Base-by-base conservation (phyloP, 345 rosid genomes). In the Corchorus capsularis region DNA sequence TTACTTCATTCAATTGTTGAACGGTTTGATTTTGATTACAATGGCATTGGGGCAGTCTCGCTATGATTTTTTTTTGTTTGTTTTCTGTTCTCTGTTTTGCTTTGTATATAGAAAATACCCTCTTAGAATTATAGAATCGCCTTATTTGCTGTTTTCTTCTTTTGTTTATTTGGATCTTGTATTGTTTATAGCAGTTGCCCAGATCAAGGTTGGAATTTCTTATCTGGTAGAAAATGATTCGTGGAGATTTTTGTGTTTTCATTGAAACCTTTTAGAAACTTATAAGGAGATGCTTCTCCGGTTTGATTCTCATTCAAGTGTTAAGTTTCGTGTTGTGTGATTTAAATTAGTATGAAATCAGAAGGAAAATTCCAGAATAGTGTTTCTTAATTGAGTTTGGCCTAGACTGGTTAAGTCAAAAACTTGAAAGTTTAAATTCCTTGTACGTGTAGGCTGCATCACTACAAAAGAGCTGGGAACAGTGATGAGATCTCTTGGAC, bases 381-480 rank as follows among this genome's bases (percentile, higher is more conserved):
- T 64, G 34, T 0, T 64, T 64, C 16, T 4, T 14, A 41, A 64
- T 49, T 41, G 14, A 5, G 6, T n/a, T 64, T n/a, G 49, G 14
- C 8, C 27, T 63, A 39, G 27, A 17, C 1, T 61, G 64, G 64
- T 14, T 61, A 32, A 1, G 64, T 61, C 34, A 7, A 2, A 62
- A 15, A 34, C 1, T 34, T 61, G 14, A 62, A 32, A 35, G 11
- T 6, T 35, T 61, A 10, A 61, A 27, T 27, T 27, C 8, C 35
- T 55, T 5, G 13, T 27, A 20, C 43, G 52, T 45, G 17, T 45
- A 65, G 70, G 70, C 12, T 65, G 70, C 53, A 65, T 65, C 70
- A 65, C 70, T 65, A 65, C 70, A 6, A 65, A 43, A 65, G 70
- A 65, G 53, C 7, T 65, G 53, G 70, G 53, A 65, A 65, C 52